These are phyloP conservation scores for Tuber indicum DNA, from an alignment of 495 filamentous ascomycete genomes.

Conservation along the genomic window DNA sequence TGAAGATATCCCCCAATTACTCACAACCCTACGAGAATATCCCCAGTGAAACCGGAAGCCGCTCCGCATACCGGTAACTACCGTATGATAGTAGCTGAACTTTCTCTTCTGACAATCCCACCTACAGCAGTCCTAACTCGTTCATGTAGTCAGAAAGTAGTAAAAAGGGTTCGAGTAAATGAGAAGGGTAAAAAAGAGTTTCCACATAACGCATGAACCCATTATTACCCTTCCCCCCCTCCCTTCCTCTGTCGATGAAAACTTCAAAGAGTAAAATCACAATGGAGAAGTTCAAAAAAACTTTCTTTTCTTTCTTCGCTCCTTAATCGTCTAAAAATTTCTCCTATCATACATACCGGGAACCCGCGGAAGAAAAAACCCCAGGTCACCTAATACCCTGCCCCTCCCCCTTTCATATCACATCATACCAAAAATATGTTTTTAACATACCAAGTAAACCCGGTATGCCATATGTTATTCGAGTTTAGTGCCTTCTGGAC, in stretches of 20 bases:
- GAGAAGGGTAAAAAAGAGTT: background rate
- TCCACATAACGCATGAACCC: background rate
- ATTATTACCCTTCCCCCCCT: background rate
- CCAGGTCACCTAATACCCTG: background rate
- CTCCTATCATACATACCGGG: background rate
- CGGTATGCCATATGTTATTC: background rate
- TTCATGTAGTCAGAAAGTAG: background rate
- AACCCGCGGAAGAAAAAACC: background rate
- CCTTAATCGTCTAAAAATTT: background rate
- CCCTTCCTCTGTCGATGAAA: background rate
- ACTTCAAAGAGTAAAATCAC: background rate
- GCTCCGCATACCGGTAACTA: background rate
- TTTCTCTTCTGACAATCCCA: background rate
- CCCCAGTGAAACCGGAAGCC: background rate
- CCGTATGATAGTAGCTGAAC: background rate
- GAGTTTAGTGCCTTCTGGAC: background rate
- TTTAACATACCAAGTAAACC: background rate
- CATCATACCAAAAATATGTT: background rate
- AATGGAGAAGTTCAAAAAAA: no score
- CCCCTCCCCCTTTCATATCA: background rate
- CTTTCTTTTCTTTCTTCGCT: background rate
- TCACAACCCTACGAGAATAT: background rate
- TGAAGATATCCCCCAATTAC: background rate
- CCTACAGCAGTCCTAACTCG: background rate
- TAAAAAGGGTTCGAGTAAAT: constrained; percentile 3